Conservation (phyloP, 2,329 filamentous ascomycete genomes). For the Aspergillus tamarii region DNA sequence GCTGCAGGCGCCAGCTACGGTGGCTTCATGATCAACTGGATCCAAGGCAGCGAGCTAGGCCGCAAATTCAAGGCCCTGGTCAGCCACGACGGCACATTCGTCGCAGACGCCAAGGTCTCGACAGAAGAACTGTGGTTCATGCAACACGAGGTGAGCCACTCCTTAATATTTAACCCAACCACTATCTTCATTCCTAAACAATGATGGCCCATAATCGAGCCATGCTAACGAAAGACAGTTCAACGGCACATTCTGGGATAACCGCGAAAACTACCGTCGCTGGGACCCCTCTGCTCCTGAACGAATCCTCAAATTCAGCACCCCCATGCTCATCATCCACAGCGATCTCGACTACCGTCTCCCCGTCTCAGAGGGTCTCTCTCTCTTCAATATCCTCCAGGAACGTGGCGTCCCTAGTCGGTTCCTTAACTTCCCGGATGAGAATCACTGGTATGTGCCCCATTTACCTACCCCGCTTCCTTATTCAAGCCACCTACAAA, state of each 20-base stretch:
- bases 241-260: constrained; percentile 54
- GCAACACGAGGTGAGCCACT: constrained; percentile 46
- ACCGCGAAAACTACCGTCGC: constrained; percentile 65
- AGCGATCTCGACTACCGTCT: constrained; percentile 85
- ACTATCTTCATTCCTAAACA: neutral
- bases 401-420: constrained; percentile 72
- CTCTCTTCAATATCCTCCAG: constrained; percentile 81
- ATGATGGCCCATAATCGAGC: neutral
- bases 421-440: constrained; percentile 77
- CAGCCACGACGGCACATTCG: constrained; percentile 85
- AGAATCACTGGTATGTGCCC: constrained; percentile 59
- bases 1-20: constrained; percentile 47
- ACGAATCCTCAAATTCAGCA: constrained; percentile 70
- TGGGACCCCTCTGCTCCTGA: constrained; percentile 67
- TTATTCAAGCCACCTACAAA: neutral
- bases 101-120: constrained; percentile 54
- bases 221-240: constrained; percentile 35
- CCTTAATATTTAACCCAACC: neutral
- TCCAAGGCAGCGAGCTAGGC: constrained; percentile 82
- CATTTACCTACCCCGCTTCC: neutral
- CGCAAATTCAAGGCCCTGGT: constrained; percentile 86
- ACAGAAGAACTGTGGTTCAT: constrained; percentile 58
- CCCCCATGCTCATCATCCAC: constrained; percentile 83
- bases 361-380: constrained; percentile 75
- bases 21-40: constrained; percentile 69